phyloP scores from a whole-genome alignment of 78 protist species.

The Speleostelium caveatum region DNA sequence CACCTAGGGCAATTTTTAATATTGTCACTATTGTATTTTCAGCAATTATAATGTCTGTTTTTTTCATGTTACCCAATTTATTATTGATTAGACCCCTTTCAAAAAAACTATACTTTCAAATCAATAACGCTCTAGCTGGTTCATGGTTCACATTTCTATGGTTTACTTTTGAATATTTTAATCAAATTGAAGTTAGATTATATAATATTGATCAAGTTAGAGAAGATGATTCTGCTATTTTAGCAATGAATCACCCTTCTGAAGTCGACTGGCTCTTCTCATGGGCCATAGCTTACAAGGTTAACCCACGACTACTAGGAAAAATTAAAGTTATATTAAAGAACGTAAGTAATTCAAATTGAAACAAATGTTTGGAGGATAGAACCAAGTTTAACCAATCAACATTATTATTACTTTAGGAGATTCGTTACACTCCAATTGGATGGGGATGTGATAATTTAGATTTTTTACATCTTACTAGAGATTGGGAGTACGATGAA shows the following conservation, averaged over 20 bases:
- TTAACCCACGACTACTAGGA: slow-evolving; percentile 4
- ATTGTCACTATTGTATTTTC: too few relatives aligned
- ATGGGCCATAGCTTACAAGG: slow-evolving; percentile 11
- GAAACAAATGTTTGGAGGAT: not conserved
- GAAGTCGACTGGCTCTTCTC: slow-evolving; percentile 58
- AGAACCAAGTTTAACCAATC: not conserved
- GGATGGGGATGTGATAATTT: slow-evolving; percentile 80
- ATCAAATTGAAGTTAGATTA: slow-evolving; percentile 15
- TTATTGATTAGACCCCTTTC: slow-evolving; percentile 21
- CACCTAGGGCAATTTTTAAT: too few relatives aligned
- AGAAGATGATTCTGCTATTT: slow-evolving; percentile 17
- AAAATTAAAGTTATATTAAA: slow-evolving; percentile 45
- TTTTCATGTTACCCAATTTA: slow-evolving; percentile 35
- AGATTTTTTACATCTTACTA: slow-evolving; percentile 26
- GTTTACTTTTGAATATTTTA: slow-evolving; percentile 14
- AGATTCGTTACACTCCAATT: slow-evolving; percentile 49
- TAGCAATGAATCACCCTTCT: slow-evolving; percentile 64
- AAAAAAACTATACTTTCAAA: not conserved
- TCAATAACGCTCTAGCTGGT: not conserved
- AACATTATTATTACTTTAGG: slow-evolving; percentile 1
- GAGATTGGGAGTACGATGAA: slow-evolving; percentile 75
- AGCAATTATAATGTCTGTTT: too few relatives aligned
- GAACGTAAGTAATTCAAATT: not conserved
- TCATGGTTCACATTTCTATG: slow-evolving; percentile 12
- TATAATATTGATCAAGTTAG: slow-evolving; percentile 19